These are phyloP conservation scores for Boletus mariae DNA, from an alignment of 1,284 basidiomycete genomes.

Conservation along the genomic window DNA sequence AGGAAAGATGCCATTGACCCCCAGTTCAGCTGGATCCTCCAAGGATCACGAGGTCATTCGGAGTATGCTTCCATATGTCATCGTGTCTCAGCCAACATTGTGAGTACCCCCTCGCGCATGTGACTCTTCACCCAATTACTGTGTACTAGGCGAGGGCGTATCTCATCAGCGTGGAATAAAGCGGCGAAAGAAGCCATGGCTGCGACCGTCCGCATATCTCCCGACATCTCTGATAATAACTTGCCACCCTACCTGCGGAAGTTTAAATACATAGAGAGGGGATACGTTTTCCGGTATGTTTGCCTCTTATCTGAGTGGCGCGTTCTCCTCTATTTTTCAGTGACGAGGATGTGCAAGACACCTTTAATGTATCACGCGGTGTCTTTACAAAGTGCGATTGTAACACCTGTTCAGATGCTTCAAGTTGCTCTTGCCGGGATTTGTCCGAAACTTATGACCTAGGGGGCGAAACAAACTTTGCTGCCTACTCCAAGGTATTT, in stretches of 20 bases:
- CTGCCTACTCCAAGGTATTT: slow-evolving; percentile 41
- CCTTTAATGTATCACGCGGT: slow-evolving; percentile 20
- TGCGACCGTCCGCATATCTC: slow-evolving; percentile 44
- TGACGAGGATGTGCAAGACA: slow-evolving; percentile 17
- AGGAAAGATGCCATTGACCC: slow-evolving; percentile 2
- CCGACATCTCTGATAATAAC: slow-evolving; percentile 46
- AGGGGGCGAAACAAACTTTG: slow-evolving; percentile 17
- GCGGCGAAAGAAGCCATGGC: slow-evolving; percentile 37
- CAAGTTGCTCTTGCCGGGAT: slow-evolving; percentile 33
- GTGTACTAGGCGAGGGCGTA: slow-evolving; percentile 24
- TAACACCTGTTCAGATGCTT: slow-evolving; percentile 25
- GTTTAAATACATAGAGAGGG: slow-evolving; percentile 52
- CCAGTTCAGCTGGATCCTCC: slow-evolving; percentile 15
- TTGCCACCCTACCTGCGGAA: slow-evolving; percentile 39
- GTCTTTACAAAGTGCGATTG: slow-evolving; percentile 35
- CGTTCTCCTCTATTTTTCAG: slow-evolving; percentile 15
- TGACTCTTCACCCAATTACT: slow-evolving; percentile 2
- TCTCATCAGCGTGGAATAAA: slow-evolving; percentile 42
- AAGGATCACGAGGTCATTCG: slow-evolving; percentile 1
- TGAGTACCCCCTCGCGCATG: slow-evolving; percentile 11
- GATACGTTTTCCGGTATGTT: slow-evolving; percentile 44
- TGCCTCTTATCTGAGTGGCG: background rate
- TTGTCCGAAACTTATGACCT: slow-evolving; percentile 25
- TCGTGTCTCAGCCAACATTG: slow-evolving; percentile 25
- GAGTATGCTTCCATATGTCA: slow-evolving; percentile 15